Base-by-base conservation (phyloP, 345 rosid species). In the Combretum micranthum region DNA sequence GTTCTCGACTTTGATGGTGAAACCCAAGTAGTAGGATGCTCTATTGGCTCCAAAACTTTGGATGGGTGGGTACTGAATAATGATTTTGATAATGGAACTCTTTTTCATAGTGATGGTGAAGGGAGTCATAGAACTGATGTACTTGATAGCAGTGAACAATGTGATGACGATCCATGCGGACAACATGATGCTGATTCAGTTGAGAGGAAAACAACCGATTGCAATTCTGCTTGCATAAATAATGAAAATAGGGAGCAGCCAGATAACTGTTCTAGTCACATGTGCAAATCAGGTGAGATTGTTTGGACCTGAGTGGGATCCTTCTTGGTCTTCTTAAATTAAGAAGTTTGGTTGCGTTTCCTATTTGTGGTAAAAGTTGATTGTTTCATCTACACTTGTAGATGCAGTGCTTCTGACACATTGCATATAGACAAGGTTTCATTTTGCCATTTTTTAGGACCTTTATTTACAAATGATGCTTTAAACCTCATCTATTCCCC, bases 61-160 rank as follows among this genome's bases (percentile, higher is more conserved):
- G 66, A 21, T 47, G 68, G 71, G 1, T 71, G 72, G 46, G 50
- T 59, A 7, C 23, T 72, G 64, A 71, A 72, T 52, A 69, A 72
- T 42, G 69, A 57, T 21, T 60, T 54, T n/a, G n/a, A 42, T 20
- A 48, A 66, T 19, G 53, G 51, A 13, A 61, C 62, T 67, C 64
- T 47, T 12, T 19, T 39, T 10, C 75, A n/a, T 71, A 55, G 73
- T 69, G 81, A 80, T 47, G 75, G 69, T 75, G 90, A 81, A 70
- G 79, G 59, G 60, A 68, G 73, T 0, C 68, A 64, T 37, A 63
- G 53, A 64, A 87, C 88, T 50, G 80, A 72, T 73, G 70, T 70
- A 62, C 66, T 81, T 72, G 74, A 53, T 54, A 59, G 20, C 47
- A 65, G 42, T 52, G 82, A 69, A 58, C 50, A 69, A 46, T 66